Percentiles rank a stretch among this genome's conserved stretches.
Evolutionary conservation across 176 grass and related monocot genomes (phyloP).

Genomic region (Pontederia crassipes): DNA sequence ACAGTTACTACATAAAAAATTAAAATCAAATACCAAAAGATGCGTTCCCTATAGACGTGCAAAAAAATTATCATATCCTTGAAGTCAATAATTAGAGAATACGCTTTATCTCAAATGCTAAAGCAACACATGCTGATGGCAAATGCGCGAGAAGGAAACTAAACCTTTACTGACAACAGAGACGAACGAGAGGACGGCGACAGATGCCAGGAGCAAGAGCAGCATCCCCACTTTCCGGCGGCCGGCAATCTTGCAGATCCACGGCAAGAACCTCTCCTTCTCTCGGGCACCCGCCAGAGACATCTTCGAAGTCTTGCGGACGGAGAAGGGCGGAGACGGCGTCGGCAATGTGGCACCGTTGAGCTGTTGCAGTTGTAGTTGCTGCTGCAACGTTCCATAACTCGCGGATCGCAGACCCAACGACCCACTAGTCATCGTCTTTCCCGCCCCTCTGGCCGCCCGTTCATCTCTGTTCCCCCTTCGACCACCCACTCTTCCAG

Average conservation of each 20-base stretch:
- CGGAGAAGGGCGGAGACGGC: constrained; percentile 29
- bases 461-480: constrained; percentile 32
- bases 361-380: constrained; percentile 49
- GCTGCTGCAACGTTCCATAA: constrained; percentile 86
- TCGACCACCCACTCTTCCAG: constrained; percentile 2
- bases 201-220: constrained; percentile 54
- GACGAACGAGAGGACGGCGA: constrained; percentile 45
- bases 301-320: constrained; percentile 45
- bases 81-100: not conserved
- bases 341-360: constrained; percentile 20
- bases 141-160: not conserved
- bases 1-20: too few relatives aligned
- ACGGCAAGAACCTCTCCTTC: constrained; percentile 41
- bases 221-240: constrained; percentile 66
- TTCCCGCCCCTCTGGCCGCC: constrained; percentile 13
- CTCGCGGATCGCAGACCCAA: constrained; percentile 84
- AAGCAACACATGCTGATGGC: not conserved
- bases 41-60: too few relatives aligned
- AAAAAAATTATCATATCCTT: too few relatives aligned
- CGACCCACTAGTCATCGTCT: constrained; percentile 57
- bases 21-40: too few relatives aligned
- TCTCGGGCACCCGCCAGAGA: constrained; percentile 27
- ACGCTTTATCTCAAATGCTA: not conserved
- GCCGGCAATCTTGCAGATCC: constrained; percentile 66
- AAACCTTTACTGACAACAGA: constrained; percentile 75